Evolutionary conservation across 208 protist species (phyloP), one percentile per base, ranked within the genome.

Genomic region (Histomonas meleagridis): DNA sequence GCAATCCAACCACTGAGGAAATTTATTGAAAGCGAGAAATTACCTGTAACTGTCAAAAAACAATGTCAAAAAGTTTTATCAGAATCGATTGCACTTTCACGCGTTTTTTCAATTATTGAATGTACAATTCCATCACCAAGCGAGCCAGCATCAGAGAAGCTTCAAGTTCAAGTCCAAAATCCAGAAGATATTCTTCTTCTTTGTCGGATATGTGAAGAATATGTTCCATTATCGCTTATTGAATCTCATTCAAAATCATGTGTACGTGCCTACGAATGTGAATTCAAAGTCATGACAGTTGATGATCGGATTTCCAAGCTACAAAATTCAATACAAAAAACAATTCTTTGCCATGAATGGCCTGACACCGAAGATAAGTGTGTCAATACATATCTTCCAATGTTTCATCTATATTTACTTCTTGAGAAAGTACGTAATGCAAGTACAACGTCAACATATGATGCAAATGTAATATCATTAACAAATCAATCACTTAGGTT

Each of bases 161-260:
- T n/a, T n/a, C n/a, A n/a, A n/a, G n/a, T n/a, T n/a, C n/a, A n/a
- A n/a, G n/a, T n/a, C n/a, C n/a, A n/a, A n/a, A n/a, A n/a, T n/a
- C n/a, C n/a, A n/a, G n/a, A 79, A 23, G 76, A 86, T 38, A 40
- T 46, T 18, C 32, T 86, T 16, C 46, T 86, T 51, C 3, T 86
- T 55, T 86, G 76, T 55, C 76, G 76, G 55, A 86, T 86, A 9
- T 86, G 76, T 35, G 76, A 86, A 10, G 76, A 86, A 86, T 43
- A 86, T 55, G 46, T 86, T 35, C 76, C 76, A 86, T 38, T 86
- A 16, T 16, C 51, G 32, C 38, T 86, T 14, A 43, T 86, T 5
- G 76, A 86, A 35, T 18, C 51, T 40, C 76, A 86, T 48, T 46
- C 76, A 38, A 40, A 86, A 26, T 51, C 40, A 26, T 86, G 76